Evolutionary conservation across 495 filamentous ascomycete genomes (phyloP).

Genomic region (Clavariopsis aquatica): DNA sequence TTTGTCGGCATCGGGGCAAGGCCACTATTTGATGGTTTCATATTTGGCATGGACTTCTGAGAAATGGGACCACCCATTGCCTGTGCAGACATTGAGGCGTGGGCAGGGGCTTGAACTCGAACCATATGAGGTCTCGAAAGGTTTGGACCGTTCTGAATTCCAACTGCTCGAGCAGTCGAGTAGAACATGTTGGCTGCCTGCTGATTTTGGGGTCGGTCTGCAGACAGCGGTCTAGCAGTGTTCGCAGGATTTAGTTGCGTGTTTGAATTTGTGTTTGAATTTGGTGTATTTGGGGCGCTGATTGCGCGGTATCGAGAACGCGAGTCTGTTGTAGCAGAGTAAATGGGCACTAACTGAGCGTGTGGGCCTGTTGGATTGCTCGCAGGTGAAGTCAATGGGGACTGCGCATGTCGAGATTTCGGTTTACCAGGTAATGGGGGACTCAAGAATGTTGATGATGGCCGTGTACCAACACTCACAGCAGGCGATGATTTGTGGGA

Average conservation of each 20-base stretch:
- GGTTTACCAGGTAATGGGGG: background rate
- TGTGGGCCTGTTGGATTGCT: slow-evolving; percentile 4
- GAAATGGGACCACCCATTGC: background rate
- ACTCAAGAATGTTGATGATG: background rate
- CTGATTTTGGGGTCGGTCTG: background rate
- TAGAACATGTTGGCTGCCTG: background rate
- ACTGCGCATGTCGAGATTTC: background rate
- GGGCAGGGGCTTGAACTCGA: background rate
- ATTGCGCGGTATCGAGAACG: slow-evolving; percentile 8
- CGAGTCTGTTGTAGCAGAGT: background rate
- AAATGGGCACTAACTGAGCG: background rate
- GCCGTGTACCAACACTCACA: background rate
- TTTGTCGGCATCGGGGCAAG: background rate
- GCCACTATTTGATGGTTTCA: background rate
- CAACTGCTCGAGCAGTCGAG: background rate
- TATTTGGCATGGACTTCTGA: slow-evolving; percentile 11
- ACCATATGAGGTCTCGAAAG: background rate
- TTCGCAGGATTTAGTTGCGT: background rate
- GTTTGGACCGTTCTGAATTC: background rate
- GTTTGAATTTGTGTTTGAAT: background rate
- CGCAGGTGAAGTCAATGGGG: background rate
- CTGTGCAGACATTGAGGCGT: background rate
- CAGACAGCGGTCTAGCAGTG: background rate
- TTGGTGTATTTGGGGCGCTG: slow-evolving; percentile 14
- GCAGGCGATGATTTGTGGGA: background rate